A percentile compares a stretch with the other conserved stretches of the same genome.
Conservation (phyloP, 73 alveolate genomes). For the Symbiodinium natans region DNA sequence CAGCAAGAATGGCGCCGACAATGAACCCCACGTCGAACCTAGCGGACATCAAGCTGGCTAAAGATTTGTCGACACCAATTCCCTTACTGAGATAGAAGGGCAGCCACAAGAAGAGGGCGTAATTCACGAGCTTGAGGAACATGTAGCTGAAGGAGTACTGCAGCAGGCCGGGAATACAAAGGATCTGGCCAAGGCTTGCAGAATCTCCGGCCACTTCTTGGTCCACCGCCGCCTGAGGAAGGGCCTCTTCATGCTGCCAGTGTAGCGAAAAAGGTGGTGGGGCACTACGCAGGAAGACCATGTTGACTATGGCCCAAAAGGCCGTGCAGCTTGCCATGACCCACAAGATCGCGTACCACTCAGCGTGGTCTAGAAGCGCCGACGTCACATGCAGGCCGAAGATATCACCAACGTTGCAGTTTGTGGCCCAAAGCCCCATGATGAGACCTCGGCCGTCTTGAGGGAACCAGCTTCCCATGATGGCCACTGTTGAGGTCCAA, state of each 20-base stretch:
- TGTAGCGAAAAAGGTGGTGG: slow-evolving; percentile 52
- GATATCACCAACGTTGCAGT: slow-evolving; percentile 82
- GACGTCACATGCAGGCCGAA: slow-evolving; percentile 65
- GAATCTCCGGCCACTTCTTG: slow-evolving; percentile 18
- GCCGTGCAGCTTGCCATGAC: slow-evolving; percentile 58
- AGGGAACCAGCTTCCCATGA: slow-evolving; percentile 90
- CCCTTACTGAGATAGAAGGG: slow-evolving; percentile 67
- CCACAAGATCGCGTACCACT: slow-evolving; percentile 69
- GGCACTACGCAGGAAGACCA: slow-evolving; percentile 61
- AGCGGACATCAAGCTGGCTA: slow-evolving; percentile 59
- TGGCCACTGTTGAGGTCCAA: slow-evolving; percentile 76
- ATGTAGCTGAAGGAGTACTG: slow-evolving; percentile 84
- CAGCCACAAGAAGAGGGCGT: slow-evolving; percentile 78
- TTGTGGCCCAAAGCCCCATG: slow-evolving; percentile 91
- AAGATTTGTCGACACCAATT: slow-evolving; percentile 59
- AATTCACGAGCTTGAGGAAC: slow-evolving; percentile 82
- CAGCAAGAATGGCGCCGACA: slow-evolving; percentile 67
- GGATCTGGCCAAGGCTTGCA: slow-evolving; percentile 22
- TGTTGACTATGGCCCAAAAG: slow-evolving; percentile 57
- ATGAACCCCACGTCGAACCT: slow-evolving; percentile 63
- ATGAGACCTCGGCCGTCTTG: slow-evolving; percentile 81
- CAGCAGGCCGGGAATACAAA: slow-evolving; percentile 45
- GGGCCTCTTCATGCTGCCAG: too few relatives aligned
- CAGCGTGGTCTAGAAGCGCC: not conserved
- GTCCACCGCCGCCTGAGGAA: slow-evolving; percentile 4